These are phyloP conservation scores for Polymyxa betae DNA, from an alignment of 208 protist genomes.

Conservation along the genomic window DNA sequence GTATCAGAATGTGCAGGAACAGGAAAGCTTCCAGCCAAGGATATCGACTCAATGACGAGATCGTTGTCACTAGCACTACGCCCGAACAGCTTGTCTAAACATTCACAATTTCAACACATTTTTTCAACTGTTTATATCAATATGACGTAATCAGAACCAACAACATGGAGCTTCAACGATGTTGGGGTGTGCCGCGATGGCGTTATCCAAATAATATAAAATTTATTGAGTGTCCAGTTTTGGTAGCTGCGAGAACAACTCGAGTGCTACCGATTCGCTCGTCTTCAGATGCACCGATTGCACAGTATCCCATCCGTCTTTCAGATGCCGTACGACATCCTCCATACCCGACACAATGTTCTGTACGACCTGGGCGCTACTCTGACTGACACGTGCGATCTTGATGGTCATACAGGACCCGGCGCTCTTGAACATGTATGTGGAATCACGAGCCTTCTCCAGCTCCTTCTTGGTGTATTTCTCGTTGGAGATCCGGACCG, in stretches of 20 bases:
- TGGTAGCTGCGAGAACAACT: constrained; percentile 49
- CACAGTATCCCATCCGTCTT: not conserved
- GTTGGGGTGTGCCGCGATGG: too few species aligned
- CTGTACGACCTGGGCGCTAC: not conserved
- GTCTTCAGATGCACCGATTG: constrained; percentile 51
- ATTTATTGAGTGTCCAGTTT: constrained; percentile 7
- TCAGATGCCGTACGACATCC: constrained; percentile 9
- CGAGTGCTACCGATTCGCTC: not conserved
- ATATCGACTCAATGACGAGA: not conserved
- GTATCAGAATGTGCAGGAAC: not conserved
- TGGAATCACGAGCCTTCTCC: constrained; percentile 52
- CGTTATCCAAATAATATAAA: not conserved
- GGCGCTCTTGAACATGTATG: constrained; percentile 38
- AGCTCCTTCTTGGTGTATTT: not conserved
- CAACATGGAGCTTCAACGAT: too few species aligned
- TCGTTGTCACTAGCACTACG: not conserved
- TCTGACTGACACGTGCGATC: constrained; percentile 10
- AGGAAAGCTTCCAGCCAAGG: not conserved
- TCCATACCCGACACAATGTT: constrained; percentile 46
- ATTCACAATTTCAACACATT: not conserved
- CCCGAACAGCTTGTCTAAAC: not conserved
- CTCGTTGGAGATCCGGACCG: constrained; percentile 36
- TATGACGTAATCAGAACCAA: too few species aligned
- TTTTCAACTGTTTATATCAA: not conserved
- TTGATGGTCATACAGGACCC: constrained; percentile 8